Percentiles rank a stretch among this genome's conserved stretches.
phyloP scores from a whole-genome alignment of 2,329 filamentous ascomycete genomes.

The Chaetomium globosum region DNA sequence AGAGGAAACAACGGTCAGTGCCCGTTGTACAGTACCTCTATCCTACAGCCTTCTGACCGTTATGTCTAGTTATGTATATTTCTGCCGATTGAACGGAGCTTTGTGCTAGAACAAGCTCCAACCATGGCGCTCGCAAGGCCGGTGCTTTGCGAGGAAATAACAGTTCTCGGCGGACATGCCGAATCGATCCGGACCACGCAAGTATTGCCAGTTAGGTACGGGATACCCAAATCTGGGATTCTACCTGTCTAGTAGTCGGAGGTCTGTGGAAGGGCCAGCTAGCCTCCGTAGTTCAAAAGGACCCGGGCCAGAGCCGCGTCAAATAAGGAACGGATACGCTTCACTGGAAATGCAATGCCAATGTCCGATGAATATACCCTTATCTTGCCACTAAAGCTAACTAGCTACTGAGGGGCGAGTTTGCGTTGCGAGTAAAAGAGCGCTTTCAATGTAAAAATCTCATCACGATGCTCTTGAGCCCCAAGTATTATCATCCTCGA shows the following conservation, averaged over 20 bases:
- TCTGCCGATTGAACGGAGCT: conserved; percentile 58
- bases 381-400: neutral
- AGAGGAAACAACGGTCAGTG: conserved; percentile 87
- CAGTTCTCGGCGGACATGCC: neutral
- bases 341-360: neutral
- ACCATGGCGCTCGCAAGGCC: neutral
- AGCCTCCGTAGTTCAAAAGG: neutral
- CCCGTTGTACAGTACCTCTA: neutral
- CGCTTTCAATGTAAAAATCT: neutral
- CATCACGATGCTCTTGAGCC: neutral
- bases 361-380: neutral
- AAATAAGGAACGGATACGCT: neutral
- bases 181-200: neutral
- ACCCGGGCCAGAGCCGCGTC: neutral
- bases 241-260: neutral
- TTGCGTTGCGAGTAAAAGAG: neutral
- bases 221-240: neutral
- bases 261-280: neutral
- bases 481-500: neutral
- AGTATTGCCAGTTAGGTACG: neutral
- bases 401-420: neutral
- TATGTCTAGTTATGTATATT: conserved; percentile 66
- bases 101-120: neutral
- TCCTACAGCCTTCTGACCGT: conserved; percentile 10
- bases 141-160: neutral